Evolutionary conservation across 2,329 filamentous ascomycete genomes (phyloP), one percentile per base, ranked within the genome.

Genomic region (Trichoderma sp.): DNA sequence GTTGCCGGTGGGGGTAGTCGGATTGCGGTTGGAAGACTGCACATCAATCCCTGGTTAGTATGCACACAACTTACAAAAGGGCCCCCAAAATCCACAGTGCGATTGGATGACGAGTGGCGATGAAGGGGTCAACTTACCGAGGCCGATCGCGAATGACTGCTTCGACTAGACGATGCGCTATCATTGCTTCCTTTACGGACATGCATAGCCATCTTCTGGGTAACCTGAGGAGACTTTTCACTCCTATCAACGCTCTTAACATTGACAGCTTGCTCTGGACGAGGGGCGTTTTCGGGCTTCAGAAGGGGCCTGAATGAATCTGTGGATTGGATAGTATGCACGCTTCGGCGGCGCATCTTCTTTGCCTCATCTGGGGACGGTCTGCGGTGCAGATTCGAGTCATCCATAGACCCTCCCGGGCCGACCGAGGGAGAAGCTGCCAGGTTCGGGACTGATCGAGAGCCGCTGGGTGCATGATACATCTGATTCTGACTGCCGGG

Each of bases 301-400:
- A 72, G 23, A 66, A 64, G 59, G 23, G 74, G 61, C 43, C 76
- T 75, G 15, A 73, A 66, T 17, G 74, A 68, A 28, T 80, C 77
- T 30, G 74, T 67, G 23, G 74, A 74, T 28, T 88, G 86, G 73
- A 87, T 81, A 20, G 89, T 91, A 75, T 93, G 93, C 83, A 97
- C 88, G 82, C 94, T 98, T 75, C 94, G 90, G 78, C 94, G 90
- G 76, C 94, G 88, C 81, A 94, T 92, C 78, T 93, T 88, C 81
- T 92, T 94, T 11, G 90, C 88, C 43, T 92, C 87, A 32, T 95
- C 93, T 20, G 88, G 81, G n/a, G 83, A 79, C 30, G 85, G 80
- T 70, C 86, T 84, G 71, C 85, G 89, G 76, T 86, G 84, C 72
- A 93, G 78, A 70, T 90, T 88, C 78, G 90, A 88, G 76, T 96